phyloP scores from a whole-genome alignment of 352 stramenopile genomes.

The Globisporangium spinosum region DNA sequence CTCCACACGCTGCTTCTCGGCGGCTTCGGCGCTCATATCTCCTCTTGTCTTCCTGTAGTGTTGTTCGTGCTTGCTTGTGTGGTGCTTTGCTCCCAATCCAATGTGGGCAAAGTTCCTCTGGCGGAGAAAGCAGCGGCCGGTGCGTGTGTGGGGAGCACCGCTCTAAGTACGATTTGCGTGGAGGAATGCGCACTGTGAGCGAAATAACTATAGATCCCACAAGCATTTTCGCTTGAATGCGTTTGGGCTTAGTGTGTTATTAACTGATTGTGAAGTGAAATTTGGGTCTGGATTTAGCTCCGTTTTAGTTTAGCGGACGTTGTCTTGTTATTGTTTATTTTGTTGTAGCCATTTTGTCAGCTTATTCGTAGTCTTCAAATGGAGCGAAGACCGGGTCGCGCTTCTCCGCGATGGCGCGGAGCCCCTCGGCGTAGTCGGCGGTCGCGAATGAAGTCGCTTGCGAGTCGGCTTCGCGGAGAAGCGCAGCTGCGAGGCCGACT shows the following conservation, averaged over 20 bases:
- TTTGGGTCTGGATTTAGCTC: not conserved
- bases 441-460: slow-evolving; percentile 82
- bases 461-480: slow-evolving; percentile 72
- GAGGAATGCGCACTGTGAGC: not conserved
- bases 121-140: not conserved
- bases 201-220: slow-evolving; percentile 4
- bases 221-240: slow-evolving; percentile 9
- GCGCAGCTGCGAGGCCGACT: slow-evolving; percentile 49
- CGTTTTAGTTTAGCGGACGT: not conserved
- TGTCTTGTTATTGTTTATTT: not conserved
- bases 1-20: slow-evolving; percentile 74
- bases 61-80: not conserved
- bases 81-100: slow-evolving; percentile 4
- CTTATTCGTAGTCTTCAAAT: slow-evolving; percentile 38
- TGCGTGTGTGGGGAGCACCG: not conserved
- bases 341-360: not conserved
- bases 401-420: slow-evolving; percentile 71
- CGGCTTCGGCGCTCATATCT: slow-evolving; percentile 44
- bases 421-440: slow-evolving; percentile 72
- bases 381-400: slow-evolving; percentile 52
- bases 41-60: not conserved
- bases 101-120: not conserved
- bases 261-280: not conserved
- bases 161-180: not conserved
- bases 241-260: too few relatives aligned